A percentile compares a stretch with the other conserved stretches of the same genome.
Evolutionary conservation across 805 yeast genomes (phyloP).

Genomic region (Wickerhamiella siamensis): DNA sequence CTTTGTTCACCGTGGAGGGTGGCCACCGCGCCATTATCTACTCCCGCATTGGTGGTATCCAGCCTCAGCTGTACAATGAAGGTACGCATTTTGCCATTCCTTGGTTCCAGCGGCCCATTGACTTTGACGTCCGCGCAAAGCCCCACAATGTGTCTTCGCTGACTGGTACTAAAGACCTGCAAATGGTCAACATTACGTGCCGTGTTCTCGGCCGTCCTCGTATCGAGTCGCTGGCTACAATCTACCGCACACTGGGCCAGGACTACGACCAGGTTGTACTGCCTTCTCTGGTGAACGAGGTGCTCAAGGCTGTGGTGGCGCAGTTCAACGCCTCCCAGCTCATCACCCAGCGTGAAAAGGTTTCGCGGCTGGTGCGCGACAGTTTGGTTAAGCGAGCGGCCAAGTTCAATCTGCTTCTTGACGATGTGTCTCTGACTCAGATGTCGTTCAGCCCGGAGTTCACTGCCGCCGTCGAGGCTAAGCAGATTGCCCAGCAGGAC

Average conservation of each 20-base stretch:
- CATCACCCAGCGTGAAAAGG: slow-evolving; percentile 97
- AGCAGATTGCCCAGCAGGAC: slow-evolving; percentile 98
- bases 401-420: slow-evolving; percentile 73
- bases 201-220: slow-evolving; percentile 90
- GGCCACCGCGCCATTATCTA: slow-evolving; percentile 96
- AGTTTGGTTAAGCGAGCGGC: slow-evolving; percentile 81
- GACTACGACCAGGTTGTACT: slow-evolving; percentile 95
- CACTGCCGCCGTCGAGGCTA: slow-evolving; percentile 94
- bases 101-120: slow-evolving; percentile 84
- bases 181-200: slow-evolving; percentile 98
- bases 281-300: slow-evolving; percentile 97
- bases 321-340: slow-evolving; percentile 97
- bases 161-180: slow-evolving; percentile 96
- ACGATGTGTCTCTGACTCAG: slow-evolving; percentile 89
- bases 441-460: slow-evolving; percentile 98
- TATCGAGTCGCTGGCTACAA: slow-evolving; percentile 58
- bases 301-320: slow-evolving; percentile 89
- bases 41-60: slow-evolving; percentile 75
- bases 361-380: slow-evolving; percentile 80
- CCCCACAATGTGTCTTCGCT: slow-evolving; percentile 92
- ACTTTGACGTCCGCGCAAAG: slow-evolving; percentile 91
- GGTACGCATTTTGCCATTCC: slow-evolving; percentile 94
- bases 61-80: slow-evolving; percentile 68
- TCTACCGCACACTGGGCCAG: slow-evolving; percentile 81
- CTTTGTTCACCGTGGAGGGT: slow-evolving; percentile 85